Percentiles rank a stretch among this genome's conserved stretches.
These are phyloP conservation scores for Phallus indusiatus DNA, from an alignment of 768 basidiomycete species.

Conservation along the genomic window DNA sequence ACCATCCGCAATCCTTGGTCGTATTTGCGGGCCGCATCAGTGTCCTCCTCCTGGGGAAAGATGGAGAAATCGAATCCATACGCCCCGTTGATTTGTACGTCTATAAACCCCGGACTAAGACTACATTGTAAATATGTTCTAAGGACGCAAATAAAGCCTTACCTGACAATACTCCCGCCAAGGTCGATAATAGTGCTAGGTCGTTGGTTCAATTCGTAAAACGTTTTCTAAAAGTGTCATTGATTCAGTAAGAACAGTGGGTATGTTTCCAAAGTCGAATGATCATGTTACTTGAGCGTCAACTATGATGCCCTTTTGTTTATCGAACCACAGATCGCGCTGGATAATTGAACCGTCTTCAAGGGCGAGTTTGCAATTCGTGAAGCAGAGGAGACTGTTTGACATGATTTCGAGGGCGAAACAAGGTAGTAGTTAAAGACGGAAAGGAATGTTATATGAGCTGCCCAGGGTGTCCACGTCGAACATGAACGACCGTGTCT, in stretches of 20 bases:
- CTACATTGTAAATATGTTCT: conserved; percentile 27
- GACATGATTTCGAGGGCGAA: background rate
- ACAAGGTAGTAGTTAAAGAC: background rate
- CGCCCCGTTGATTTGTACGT: conserved; percentile 86
- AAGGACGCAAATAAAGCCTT: conserved; percentile 12
- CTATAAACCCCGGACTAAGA: conserved; percentile 77
- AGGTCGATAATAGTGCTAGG: conserved; percentile 61
- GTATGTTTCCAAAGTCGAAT: background rate
- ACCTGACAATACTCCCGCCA: conserved; percentile 70
- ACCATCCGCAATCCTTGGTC: conserved; percentile 56
- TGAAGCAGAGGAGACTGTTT: conserved; percentile 76
- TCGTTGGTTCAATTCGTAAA: conserved; percentile 50
- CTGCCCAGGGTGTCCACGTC: background rate
- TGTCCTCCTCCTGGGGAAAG: conserved; percentile 64
- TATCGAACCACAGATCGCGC: conserved; percentile 78
- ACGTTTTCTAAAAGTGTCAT: conserved; percentile 43
- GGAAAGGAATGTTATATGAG: background rate
- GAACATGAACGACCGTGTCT: background rate
- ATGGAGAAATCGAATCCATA: conserved; percentile 85
- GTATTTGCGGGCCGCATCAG: conserved; percentile 35
- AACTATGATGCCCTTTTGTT: conserved; percentile 59
- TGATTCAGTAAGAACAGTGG: conserved; percentile 6
- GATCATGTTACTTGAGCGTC: conserved; percentile 54
- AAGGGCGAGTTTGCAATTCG: conserved; percentile 71
- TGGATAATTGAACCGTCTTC: conserved; percentile 71